A percentile compares a stretch with the other conserved stretches of the same genome.
Conservation (phyloP, 305 asterid species). For the Andrographis paniculata region DNA sequence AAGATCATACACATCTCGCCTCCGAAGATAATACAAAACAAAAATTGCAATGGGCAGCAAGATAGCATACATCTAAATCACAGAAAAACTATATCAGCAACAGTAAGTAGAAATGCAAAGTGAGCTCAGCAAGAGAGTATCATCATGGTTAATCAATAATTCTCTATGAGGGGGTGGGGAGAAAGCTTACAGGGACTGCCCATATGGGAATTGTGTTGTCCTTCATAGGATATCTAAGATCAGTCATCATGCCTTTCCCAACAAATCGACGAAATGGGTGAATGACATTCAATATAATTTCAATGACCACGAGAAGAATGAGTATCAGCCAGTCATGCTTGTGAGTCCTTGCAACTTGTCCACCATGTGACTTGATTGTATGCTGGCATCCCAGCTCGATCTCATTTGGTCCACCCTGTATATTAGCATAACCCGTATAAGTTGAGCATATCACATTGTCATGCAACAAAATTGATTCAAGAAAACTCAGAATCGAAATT, state of each 20-base stretch:
- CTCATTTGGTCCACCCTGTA: constrained; percentile 41
- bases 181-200: constrained; percentile 77
- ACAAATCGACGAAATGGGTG: constrained; percentile 82
- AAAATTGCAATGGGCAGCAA: constrained; percentile 66
- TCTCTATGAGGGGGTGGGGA: too few species aligned
- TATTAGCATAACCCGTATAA: constrained; percentile 10
- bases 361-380: constrained; percentile 71
- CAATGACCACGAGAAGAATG: constrained; percentile 43
- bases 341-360: constrained; percentile 49
- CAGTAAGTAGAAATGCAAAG: not conserved
- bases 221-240: constrained; percentile 81
- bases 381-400: constrained; percentile 49
- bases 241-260: constrained; percentile 64
- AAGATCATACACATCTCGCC: constrained; percentile 75
- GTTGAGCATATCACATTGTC: not conserved
- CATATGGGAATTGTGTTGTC: constrained; percentile 76
- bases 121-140: not conserved
- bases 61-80: constrained; percentile 57
- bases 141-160: not conserved
- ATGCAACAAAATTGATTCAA: constrained; percentile 1
- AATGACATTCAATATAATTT: constrained; percentile 35
- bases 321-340: constrained; percentile 84
- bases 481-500: not conserved
- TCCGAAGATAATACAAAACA: constrained; percentile 51
- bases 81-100: not conserved